Conservation (phyloP, 768 basidiomycete genomes). For the Cubamyces lactineus region DNA sequence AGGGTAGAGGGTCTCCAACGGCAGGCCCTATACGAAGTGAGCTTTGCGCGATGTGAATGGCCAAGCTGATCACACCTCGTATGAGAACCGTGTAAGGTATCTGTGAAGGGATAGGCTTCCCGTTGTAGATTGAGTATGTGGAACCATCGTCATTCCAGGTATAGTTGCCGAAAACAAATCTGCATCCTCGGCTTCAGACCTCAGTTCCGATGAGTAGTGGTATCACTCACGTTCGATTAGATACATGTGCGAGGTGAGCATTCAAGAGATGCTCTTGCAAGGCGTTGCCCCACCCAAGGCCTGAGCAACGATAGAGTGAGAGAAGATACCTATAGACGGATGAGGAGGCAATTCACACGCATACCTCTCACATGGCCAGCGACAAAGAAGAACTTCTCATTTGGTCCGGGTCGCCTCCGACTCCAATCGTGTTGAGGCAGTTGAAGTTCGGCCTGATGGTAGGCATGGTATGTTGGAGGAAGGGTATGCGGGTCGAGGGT, state of each 20-base stretch:
- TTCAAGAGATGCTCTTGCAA: constrained; percentile 15
- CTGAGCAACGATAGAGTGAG: background rate
- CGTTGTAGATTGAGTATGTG: constrained; percentile 3
- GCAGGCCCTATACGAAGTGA: background rate
- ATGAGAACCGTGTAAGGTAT: constrained; percentile 16
- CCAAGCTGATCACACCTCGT: constrained; percentile 17
- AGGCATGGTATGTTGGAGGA: constrained; percentile 2
- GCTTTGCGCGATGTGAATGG: background rate
- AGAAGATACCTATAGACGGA: background rate
- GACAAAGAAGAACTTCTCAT: constrained; percentile 13
- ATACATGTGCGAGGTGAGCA: constrained; percentile 7
- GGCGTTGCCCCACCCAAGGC: constrained; percentile 18
- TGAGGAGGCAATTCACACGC: background rate
- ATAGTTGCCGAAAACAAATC: constrained; percentile 17
- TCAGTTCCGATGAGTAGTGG: background rate
- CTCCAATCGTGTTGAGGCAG: constrained; percentile 15
- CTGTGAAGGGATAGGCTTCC: constrained; percentile 12
- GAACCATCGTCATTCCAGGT: constrained; percentile 21
- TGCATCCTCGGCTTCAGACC: background rate
- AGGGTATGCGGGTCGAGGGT: background rate
- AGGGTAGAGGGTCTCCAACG: constrained; percentile 7
- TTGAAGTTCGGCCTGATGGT: constrained; percentile 10
- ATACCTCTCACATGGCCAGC: constrained; percentile 11
- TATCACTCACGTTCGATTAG: constrained; percentile 4
- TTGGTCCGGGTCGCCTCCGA: background rate